Evolutionary conservation across 73 alveolate genomes (phyloP).

Genomic region (Paramecium octaurelia): DNA sequence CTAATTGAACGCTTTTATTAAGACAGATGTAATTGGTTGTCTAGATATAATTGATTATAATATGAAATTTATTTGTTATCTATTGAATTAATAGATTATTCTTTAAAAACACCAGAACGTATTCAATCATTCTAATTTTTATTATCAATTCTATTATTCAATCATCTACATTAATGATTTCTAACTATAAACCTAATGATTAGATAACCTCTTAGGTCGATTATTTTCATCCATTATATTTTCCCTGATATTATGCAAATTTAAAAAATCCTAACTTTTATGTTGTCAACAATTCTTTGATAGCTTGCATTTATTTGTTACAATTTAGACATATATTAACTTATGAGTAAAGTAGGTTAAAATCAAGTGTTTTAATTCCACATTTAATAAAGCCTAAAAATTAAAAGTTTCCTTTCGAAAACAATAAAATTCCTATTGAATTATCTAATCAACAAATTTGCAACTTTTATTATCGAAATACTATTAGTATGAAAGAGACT

Average conservation of each 20-base stretch:
- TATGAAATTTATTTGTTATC: background rate
- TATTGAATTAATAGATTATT: background rate
- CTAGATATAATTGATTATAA: background rate
- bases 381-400: background rate
- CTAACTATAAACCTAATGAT: conserved; percentile 17
- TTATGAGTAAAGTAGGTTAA: background rate
- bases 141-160: background rate
- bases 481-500: background rate
- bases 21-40: background rate
- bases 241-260: conserved; percentile 23
- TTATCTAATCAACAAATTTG: background rate
- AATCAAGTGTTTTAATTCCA: conserved; percentile 6
- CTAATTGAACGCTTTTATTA: background rate
- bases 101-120: background rate
- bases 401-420: background rate
- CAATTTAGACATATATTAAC: background rate
- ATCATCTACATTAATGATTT: background rate
- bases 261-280: conserved; percentile 30
- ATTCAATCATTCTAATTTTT: background rate
- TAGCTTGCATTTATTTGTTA: background rate
- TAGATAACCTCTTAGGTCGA: conserved; percentile 42
- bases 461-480: background rate
- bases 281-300: background rate
- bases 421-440: background rate
- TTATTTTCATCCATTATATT: conserved; percentile 37